Conservation (phyloP, 306 rosid genomes). For the Elaeagnus macrophylla region DNA sequence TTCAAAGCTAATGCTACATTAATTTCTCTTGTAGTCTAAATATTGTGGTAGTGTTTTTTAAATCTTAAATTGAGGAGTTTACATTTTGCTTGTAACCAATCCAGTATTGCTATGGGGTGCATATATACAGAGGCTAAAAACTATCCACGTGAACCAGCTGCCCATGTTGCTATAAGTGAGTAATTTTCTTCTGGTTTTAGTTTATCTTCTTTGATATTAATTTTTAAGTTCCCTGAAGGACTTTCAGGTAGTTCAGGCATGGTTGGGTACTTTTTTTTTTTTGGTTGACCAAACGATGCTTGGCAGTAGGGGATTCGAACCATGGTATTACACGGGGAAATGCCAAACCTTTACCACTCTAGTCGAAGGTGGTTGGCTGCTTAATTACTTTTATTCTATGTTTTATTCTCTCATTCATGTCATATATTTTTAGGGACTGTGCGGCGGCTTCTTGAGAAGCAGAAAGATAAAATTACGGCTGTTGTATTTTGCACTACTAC, state of each 20-base stretch:
- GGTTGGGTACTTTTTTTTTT: too few relatives aligned
- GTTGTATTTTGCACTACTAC: constrained; percentile 88
- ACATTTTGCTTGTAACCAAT: constrained; percentile 18
- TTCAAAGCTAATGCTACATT: constrained; percentile 16
- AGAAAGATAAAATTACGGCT: constrained; percentile 69
- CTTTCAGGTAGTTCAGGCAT: constrained; percentile 8
- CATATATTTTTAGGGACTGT: constrained; percentile 64
- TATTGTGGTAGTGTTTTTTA: constrained; percentile 7
- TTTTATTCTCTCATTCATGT: background rate
- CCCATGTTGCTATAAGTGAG: constrained; percentile 98
- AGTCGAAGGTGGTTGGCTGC: too few relatives aligned
- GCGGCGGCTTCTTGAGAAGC: constrained; percentile 88
- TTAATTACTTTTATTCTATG: background rate
- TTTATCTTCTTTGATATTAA: constrained; percentile 13
- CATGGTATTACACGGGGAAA: too few relatives aligned
- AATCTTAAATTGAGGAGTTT: constrained; percentile 11
- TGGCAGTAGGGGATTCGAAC: too few relatives aligned
- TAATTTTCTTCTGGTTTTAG: constrained; percentile 19
- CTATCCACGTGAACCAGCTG: constrained; percentile 99
- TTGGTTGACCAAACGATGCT: too few relatives aligned
- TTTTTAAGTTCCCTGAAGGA: too few relatives aligned
- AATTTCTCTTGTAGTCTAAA: constrained; percentile 13
- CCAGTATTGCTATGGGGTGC: constrained; percentile 94
- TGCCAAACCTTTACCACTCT: too few relatives aligned
- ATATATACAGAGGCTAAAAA: constrained; percentile 86